Evolutionary conservation across 2,329 filamentous ascomycete genomes (phyloP).

Genomic region (Raffaelea albimanens): DNA sequence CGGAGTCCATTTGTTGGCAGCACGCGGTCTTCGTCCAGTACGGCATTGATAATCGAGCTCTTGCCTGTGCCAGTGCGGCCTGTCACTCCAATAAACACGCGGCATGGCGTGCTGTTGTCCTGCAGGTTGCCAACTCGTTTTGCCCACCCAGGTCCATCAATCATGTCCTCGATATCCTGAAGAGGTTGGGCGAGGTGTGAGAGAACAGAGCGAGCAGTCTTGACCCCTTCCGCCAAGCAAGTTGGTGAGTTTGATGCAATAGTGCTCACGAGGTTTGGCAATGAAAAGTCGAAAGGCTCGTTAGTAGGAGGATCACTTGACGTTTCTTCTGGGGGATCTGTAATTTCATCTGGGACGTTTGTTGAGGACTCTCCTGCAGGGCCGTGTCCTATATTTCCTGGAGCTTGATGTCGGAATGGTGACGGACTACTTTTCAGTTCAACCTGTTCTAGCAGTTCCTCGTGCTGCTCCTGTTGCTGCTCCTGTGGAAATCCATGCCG

Average conservation of each 20-base stretch:
- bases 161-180: constrained; percentile 12
- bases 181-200: constrained; percentile 15
- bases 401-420: too few relatives aligned
- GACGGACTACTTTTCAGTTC: too few relatives aligned
- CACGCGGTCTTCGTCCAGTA: constrained; percentile 48
- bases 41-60: constrained; percentile 52
- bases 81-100: constrained; percentile 43
- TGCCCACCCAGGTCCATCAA: constrained; percentile 6
- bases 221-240: background rate
- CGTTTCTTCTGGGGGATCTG: too few relatives aligned
- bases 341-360: too few relatives aligned
- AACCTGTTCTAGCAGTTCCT: too few relatives aligned
- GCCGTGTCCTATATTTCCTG: too few relatives aligned
- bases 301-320: too few relatives aligned
- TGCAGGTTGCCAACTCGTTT: constrained; percentile 1
- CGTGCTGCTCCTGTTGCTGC: too few relatives aligned
- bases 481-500: too few relatives aligned
- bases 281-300: background rate
- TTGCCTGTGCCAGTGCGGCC: constrained; percentile 56
- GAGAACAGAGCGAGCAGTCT: constrained; percentile 14
- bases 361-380: too few relatives aligned
- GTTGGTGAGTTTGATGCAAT: background rate
- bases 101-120: constrained; percentile 20
- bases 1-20: constrained; percentile 40
- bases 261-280: background rate